A percentile compares a stretch with the other conserved stretches of the same genome.
Conservation (phyloP, 2,329 filamentous ascomycete genomes). For the Talaromyces piceae region DNA sequence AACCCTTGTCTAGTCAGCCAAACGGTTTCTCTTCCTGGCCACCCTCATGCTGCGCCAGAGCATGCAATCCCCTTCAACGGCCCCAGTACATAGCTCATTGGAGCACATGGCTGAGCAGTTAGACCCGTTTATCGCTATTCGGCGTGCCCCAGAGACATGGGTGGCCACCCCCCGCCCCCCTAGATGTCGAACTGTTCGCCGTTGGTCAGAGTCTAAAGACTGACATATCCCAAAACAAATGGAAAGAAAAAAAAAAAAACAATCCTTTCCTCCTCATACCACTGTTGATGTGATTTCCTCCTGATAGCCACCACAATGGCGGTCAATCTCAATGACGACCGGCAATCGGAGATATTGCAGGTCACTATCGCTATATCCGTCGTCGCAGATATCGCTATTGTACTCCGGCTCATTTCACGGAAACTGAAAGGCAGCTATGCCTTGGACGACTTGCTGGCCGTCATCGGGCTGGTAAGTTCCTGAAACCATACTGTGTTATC, state of each 20-base stretch:
- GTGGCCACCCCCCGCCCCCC: background rate
- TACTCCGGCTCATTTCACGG: slow-evolving; percentile 19
- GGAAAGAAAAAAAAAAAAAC: no score
- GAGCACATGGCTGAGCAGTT: background rate
- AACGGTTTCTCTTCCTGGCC: background rate
- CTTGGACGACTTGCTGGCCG: slow-evolving; percentile 24
- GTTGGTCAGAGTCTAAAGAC: background rate
- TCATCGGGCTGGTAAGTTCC: slow-evolving; percentile 17
- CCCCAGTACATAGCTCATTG: background rate
- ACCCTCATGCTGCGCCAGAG: background rate
- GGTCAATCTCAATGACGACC: slow-evolving; percentile 3
- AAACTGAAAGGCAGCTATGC: slow-evolving; percentile 17
- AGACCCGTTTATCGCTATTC: background rate
- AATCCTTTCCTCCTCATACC: no score
- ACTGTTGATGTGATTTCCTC: background rate
- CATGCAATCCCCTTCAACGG: background rate
- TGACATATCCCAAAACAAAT: background rate
- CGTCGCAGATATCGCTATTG: slow-evolving; percentile 15
- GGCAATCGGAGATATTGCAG: slow-evolving; percentile 1
- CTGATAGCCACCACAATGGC: background rate
- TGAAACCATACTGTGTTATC: background rate
- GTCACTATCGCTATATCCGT: slow-evolving; percentile 2
- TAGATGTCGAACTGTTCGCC: background rate
- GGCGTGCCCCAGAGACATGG: background rate
- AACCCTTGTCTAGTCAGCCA: background rate